Conservation (phyloP, 768 basidiomycete genomes). For the Hygrocybe punicea region DNA sequence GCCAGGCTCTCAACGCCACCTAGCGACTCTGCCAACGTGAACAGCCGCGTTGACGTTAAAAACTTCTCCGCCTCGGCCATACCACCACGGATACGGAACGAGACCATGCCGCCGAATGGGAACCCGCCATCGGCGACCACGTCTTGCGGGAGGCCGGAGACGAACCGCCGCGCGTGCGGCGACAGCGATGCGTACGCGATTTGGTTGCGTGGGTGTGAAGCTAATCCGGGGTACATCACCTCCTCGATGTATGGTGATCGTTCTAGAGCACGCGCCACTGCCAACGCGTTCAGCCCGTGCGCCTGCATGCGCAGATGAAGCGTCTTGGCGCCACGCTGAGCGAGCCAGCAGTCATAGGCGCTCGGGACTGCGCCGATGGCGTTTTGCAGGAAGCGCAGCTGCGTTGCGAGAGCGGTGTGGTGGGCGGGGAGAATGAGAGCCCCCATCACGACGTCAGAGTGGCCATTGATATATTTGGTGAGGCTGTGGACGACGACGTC, state of each 20-base stretch:
- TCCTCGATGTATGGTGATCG: conserved; percentile 59
- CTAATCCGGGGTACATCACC: conserved; percentile 85
- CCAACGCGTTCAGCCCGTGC: conserved; percentile 80
- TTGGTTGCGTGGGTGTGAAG: conserved; percentile 59
- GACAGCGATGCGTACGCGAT: conserved; percentile 62
- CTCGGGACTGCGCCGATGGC: conserved; percentile 82
- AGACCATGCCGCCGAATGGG: conserved; percentile 89
- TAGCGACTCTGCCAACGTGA: conserved; percentile 81
- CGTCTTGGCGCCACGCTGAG: conserved; percentile 88
- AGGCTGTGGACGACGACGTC: conserved; percentile 83
- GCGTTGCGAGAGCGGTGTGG: conserved; percentile 45
- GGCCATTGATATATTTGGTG: conserved; percentile 92
- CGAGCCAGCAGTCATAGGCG: conserved; percentile 86
- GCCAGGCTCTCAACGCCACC: conserved; percentile 92
- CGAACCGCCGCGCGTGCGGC: conserved; percentile 65
- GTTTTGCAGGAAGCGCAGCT: conserved; percentile 85
- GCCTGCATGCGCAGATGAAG: conserved; percentile 83
- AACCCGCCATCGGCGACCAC: conserved; percentile 49
- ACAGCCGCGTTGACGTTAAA: conserved; percentile 60
- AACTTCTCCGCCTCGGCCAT: conserved; percentile 59
- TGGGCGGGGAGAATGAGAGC: conserved; percentile 66
- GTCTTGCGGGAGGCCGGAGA: conserved; percentile 37
- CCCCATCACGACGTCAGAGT: conserved; percentile 92
- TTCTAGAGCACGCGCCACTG: conserved; percentile 62
- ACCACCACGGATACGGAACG: conserved; percentile 67